Percentiles rank a stretch among this genome's conserved stretches.
Conservation (phyloP, 164 flowering plant species). For the Stephania japonica region DNA sequence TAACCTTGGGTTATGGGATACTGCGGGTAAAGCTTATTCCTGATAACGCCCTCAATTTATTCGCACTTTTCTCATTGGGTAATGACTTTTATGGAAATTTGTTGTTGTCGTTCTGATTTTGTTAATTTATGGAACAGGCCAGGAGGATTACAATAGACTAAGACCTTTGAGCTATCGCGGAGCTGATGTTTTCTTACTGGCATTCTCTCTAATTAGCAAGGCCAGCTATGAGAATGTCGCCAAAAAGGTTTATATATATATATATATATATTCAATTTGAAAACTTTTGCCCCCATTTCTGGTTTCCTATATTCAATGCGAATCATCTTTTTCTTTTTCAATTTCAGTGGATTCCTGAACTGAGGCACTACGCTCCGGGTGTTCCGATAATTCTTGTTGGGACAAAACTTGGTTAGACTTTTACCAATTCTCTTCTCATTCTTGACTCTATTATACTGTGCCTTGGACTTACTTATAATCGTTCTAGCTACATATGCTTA, state of each 20-base stretch:
- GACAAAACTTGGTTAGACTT: constrained; percentile 82
- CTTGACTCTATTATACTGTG: neutral
- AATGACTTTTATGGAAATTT: neutral
- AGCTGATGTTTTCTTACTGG: constrained; percentile 90
- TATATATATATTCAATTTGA: neutral
- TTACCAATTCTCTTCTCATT: constrained; percentile 2
- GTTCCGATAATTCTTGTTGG: constrained; percentile 97
- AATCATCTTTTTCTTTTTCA: neutral
- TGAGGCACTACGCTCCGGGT: constrained; percentile 97
- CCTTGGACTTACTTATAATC: neutral
- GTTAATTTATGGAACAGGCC: constrained; percentile 44
- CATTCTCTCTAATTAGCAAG: constrained; percentile 96
- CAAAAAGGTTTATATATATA: constrained; percentile 54
- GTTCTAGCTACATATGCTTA: neutral
- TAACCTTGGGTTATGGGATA: constrained; percentile 92
- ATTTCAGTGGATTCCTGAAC: constrained; percentile 96
- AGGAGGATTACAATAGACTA: constrained; percentile 88
- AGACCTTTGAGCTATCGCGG: constrained; percentile 97
- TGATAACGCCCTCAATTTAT: neutral
- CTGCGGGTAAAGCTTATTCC: constrained; percentile 56
- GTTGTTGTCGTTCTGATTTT: neutral
- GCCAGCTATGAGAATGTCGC: constrained; percentile 98
- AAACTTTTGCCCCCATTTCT: neutral
- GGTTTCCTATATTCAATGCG: neutral
- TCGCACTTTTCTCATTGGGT: neutral